phyloP scores from a whole-genome alignment of 768 basidiomycete genomes.

The Leccinum rimulosum region DNA sequence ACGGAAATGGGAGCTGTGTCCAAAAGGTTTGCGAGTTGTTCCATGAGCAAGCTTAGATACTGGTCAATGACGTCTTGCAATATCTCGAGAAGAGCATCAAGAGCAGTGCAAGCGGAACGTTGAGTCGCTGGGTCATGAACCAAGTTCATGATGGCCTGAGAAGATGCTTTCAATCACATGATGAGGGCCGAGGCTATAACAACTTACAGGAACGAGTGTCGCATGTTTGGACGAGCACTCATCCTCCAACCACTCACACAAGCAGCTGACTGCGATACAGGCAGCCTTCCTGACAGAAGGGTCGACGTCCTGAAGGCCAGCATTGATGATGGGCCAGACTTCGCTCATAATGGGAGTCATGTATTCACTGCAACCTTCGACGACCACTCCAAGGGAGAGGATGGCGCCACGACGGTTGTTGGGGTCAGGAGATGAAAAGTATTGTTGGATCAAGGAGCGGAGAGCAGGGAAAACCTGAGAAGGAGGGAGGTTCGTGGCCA shows the following conservation, averaged over 20 bases:
- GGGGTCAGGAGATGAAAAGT: conserved; percentile 79
- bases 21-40: conserved; percentile 82
- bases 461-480: conserved; percentile 95
- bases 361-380: conserved; percentile 97
- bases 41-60: conserved; percentile 94
- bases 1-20: conserved; percentile 83
- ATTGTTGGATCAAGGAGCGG: conserved; percentile 75
- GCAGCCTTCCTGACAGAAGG: conserved; percentile 88
- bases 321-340: conserved; percentile 93
- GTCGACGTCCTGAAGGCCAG: conserved; percentile 82
- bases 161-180: neutral
- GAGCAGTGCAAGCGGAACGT: conserved; percentile 91
- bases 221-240: conserved; percentile 83
- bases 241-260: conserved; percentile 97
- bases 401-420: conserved; percentile 86
- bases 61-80: conserved; percentile 86
- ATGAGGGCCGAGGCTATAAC: neutral
- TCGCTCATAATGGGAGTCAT: conserved; percentile 91
- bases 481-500: conserved; percentile 90
- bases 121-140: conserved; percentile 87
- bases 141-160: conserved; percentile 83
- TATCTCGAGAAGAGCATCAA: conserved; percentile 95
- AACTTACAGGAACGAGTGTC: conserved; percentile 78
- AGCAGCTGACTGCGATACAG: conserved; percentile 93
- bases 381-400: conserved; percentile 91